Percentiles rank a stretch among this genome's conserved stretches.
Conservation (phyloP, 306 rosid genomes). For the Psophocarpus tetragonolobus region DNA sequence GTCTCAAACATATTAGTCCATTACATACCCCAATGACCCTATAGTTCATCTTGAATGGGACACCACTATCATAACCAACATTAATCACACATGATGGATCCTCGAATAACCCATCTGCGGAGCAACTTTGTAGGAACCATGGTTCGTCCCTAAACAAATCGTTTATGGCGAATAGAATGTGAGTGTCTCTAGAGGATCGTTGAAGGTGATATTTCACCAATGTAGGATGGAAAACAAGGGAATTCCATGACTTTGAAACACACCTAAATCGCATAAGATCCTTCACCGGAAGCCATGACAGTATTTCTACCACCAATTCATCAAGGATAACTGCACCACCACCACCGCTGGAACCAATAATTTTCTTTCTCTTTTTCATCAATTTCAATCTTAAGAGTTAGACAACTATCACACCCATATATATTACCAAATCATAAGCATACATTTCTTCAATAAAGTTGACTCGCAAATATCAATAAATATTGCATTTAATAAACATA, state of each 20-base stretch:
- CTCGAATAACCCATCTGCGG: background rate
- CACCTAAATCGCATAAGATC: background rate
- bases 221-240: background rate
- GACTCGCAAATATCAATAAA: too few relatives aligned
- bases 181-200: background rate
- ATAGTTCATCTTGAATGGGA: background rate
- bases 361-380: background rate
- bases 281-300: background rate
- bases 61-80: background rate
- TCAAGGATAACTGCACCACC: background rate
- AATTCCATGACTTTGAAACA: background rate
- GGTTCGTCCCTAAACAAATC: background rate
- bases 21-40: background rate
- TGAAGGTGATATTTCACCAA: background rate
- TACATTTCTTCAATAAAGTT: too few relatives aligned
- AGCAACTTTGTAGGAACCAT: background rate
- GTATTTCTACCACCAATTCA: background rate
- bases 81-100: background rate
- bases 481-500: too few relatives aligned
- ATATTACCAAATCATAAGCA: too few relatives aligned
- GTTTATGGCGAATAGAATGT: background rate
- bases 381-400: background rate
- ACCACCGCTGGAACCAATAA: background rate
- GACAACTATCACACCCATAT: too few relatives aligned
- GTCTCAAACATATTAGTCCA: background rate